Base-by-base conservation (phyloP, 192 early-diverging fungal genomes). In the Lunasporangiospora selenospora region DNA sequence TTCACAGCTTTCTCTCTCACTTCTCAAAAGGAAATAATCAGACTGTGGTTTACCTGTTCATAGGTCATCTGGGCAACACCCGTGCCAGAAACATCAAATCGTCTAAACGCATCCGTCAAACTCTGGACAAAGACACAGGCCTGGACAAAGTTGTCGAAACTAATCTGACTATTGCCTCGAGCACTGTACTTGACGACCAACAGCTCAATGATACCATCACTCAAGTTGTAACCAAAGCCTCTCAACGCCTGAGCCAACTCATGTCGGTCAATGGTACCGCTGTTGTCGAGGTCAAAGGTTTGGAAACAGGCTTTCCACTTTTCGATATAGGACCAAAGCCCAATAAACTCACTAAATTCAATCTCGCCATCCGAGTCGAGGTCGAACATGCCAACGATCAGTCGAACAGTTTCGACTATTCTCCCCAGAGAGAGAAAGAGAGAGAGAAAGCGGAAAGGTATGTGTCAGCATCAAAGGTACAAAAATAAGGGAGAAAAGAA, bases 221-320 rank as follows among this genome's bases (percentile, higher is more conserved):
- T 57, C 8, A 80, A 13, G 42, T 77, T 77, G 24, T 67, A 80
- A 2, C 79, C 79, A 51, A 80, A 80, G 4, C 57, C 58, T 15
- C 39, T 27, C 10, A 80, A 39, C 6, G 79, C 79, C 15, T 45
- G 38, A 4, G 53, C 52, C 61, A 78, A 26, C 40, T 66, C 65
- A 71, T 58, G 53, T 26, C 67, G 66, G 55, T 88, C 86, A 45
- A 91, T 91, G 40, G 83, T 87, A 30, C 88, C 88, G 15, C 83
- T 85, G 49, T 79, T 79, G 58, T 90, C 88, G 5, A 75, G 77
- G 53, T 90, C 89, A 43, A 86, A 90, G 5, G 67, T 78, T 49
- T 80, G 80, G 75, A 89, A 90, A 56, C 87, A 86, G 13, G 76
- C 53, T 63, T 86, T 87, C 89, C 89, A 90, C 36, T 89, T 86